Base-by-base conservation (phyloP, 345 rosid species). In the Chamaenerion angustifolium region DNA sequence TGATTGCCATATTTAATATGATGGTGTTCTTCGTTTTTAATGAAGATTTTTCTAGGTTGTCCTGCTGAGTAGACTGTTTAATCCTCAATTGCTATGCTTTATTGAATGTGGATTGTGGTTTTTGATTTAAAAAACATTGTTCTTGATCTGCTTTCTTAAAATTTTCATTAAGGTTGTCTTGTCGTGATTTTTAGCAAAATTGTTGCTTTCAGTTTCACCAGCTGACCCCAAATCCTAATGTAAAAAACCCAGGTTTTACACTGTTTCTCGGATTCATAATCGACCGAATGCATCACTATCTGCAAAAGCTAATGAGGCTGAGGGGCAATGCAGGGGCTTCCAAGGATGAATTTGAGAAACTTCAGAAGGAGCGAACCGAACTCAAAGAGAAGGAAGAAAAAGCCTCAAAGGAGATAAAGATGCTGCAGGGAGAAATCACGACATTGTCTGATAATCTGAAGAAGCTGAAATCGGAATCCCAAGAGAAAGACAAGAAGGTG, bases 221-320 rank as follows among this genome's bases (percentile, higher is more conserved):
- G n/a, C 3, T 21, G 2, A 21, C 25, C 25, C 25, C 0, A 21
- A 21, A 21, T 21, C 25, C 8, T 31, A 23, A 2, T 23, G 27
- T 5, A 5, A 23, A 23, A 23, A 23, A 23, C n/a, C 2, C 76
- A 89, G 97, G 95, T 49, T 88, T 85, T 40, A 76, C 89, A 11
- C 68, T 85, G 13, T 89, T 85, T 57, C 94, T 89, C 0, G 97
- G 97, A 37, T 89, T 89, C 68, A 56, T 89, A 48, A 77, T 89
- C 27, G 95, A 89, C 51, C 80, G 97, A 0, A 65, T 73, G 74
- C 97, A 89, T 56, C 85, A 82, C 56, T 89, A 80, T 65, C 87
- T 82, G 43, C 72, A 59, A 47, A 82, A 85, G 69, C 80, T 89
- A 40, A 61, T 85, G 25, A 66, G 54, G 8, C 23, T 85, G 23